Base-by-base conservation (phyloP, 2,329 filamentous ascomycete genomes). In the Fusarium beomiforme region DNA sequence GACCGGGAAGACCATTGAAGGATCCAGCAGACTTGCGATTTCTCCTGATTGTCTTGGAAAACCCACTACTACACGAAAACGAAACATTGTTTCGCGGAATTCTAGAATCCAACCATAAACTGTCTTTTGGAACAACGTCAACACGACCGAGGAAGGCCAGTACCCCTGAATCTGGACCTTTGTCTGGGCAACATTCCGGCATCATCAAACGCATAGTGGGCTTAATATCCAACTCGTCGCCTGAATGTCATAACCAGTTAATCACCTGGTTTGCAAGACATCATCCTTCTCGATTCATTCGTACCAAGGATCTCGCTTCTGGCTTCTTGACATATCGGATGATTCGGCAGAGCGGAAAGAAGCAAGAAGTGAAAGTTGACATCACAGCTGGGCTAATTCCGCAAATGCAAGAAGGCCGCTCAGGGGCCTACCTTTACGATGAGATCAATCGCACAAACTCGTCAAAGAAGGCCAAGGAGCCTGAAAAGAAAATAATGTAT, bases 151-250 rank as follows among this genome's bases (percentile, higher is more conserved):
- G 64, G 26, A 69, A 69, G 24, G 51, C 66, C 10, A 34, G 59
- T 6, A 47, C 62, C 5, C 77, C 82, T 9, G 80, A 78, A 39
- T 79, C 81, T 5, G 84, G 84, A 0, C 85, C 82, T 11, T 77
- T 85, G 14, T 84, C 88, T 29, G 91, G 91, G 3, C 89, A 93
- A 64, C 92, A 97, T 80, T 94, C 93, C 5, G 92, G 92, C 8
- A 92, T 97, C 57, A 89, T 97, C 75, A 97, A 97, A 79, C 89
- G 95, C 39, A 90, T 97, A 41, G 80, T 97, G 29, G 95, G 95
- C 2, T 83, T 97, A 13, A 78, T 97, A 26, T 92, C 93, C 2
- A 93, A 97, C 78, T 85, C 93, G 16, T 87, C 93, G 0, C 88
- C 89, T 63, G 88, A 91, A 63, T 95, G 92, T 72, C 94, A 97